phyloP scores from a whole-genome alignment of 768 basidiomycete species.

The Pulveroboletus ravenelii region DNA sequence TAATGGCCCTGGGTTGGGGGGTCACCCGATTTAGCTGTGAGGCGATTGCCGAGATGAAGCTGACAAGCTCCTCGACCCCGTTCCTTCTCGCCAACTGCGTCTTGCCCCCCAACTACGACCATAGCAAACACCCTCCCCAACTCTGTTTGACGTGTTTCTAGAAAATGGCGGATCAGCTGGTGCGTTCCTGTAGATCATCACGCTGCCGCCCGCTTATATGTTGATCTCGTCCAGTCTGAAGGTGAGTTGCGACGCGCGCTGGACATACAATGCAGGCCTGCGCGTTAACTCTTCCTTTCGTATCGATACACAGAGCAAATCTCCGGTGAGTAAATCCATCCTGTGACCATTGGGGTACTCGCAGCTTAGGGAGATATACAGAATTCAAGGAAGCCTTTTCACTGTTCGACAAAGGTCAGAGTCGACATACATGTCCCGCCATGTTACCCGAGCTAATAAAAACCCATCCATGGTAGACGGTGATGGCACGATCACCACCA shows the following conservation, averaged over 20 bases:
- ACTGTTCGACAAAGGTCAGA: conserved; percentile 87
- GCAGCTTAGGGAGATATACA: conserved; percentile 27
- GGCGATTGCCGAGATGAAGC: conserved; percentile 34
- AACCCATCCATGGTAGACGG: conserved; percentile 49
- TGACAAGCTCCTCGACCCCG: neutral
- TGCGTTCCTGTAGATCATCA: conserved; percentile 29
- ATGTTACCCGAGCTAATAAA: neutral
- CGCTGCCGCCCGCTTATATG: conserved; percentile 12
- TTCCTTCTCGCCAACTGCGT: conserved; percentile 5
- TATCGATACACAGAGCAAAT: conserved; percentile 69
- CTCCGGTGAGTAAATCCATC: conserved; percentile 53
- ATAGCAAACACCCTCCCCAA: neutral
- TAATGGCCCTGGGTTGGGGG: conserved; percentile 16
- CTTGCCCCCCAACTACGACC: conserved; percentile 5
- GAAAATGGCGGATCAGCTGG: conserved; percentile 56
- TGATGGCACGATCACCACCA: conserved; percentile 89
- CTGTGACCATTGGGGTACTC: neutral
- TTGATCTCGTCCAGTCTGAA: conserved; percentile 43
- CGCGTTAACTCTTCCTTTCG: neutral
- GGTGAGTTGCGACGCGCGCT: conserved; percentile 35
- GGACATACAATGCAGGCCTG: neutral
- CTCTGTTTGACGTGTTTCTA: conserved; percentile 10
- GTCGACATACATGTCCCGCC: neutral
- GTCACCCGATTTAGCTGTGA: conserved; percentile 21
- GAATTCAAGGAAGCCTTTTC: conserved; percentile 99